Percentiles rank a stretch among this genome's conserved stretches.
Evolutionary conservation across 2,329 filamentous ascomycete species (phyloP).

Genomic region (Lachnellula arida): DNA sequence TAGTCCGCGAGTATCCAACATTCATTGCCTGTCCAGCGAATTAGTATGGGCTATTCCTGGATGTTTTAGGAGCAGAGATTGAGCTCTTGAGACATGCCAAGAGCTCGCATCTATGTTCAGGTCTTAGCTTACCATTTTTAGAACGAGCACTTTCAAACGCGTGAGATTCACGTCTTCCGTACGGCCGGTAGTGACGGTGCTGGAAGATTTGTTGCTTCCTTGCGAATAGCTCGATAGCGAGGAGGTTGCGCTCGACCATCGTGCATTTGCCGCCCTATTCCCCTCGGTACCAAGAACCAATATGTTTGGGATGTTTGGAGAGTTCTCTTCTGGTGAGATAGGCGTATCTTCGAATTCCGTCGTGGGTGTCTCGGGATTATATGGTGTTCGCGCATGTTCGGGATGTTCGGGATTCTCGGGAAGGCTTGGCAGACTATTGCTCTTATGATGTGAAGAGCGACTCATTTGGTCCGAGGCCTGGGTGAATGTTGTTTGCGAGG

Average conservation of each 20-base stretch:
- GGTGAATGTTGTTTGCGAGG: constrained; percentile 74
- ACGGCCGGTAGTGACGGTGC: constrained; percentile 63
- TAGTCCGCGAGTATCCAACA: constrained; percentile 65
- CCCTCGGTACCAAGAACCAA: constrained; percentile 72
- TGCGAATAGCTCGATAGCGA: constrained; percentile 78
- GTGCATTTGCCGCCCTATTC: constrained; percentile 55
- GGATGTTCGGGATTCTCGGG: constrained; percentile 40
- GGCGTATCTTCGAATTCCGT: constrained; percentile 93
- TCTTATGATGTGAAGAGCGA: constrained; percentile 29
- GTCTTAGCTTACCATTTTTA: constrained; percentile 57
- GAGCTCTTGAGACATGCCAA: too few relatives aligned
- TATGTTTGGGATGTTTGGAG: constrained; percentile 77
- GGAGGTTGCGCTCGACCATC: constrained; percentile 79
- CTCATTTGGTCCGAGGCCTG: constrained; percentile 47
- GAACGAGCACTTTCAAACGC: constrained; percentile 71
- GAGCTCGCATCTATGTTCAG: too few relatives aligned
- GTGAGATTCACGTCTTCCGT: constrained; percentile 72
- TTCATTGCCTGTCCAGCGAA: constrained; percentile 52
- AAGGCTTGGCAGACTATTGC: constrained; percentile 44
- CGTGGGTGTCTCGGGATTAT: constrained; percentile 80
- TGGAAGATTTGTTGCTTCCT: constrained; percentile 58
- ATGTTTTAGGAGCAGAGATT: too few relatives aligned
- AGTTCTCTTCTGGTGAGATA: constrained; percentile 73
- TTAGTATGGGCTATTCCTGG: too few relatives aligned
- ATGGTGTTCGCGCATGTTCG: constrained; percentile 17